phyloP scores from a whole-genome alignment of 768 basidiomycete species.

The Gyrodon lividus region DNA sequence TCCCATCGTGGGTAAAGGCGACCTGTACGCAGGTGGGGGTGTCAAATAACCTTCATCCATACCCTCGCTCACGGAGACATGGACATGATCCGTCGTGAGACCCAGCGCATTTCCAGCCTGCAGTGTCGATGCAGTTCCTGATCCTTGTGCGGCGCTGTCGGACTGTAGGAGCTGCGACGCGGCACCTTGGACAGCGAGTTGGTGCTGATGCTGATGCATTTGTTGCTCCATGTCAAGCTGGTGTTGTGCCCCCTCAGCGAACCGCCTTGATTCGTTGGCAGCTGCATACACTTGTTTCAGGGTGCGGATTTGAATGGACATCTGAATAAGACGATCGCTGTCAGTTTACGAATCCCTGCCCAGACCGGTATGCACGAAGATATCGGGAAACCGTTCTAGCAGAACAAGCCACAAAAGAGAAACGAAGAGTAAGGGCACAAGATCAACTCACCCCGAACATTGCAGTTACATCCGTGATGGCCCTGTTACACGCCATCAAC shows the following conservation, averaged over 20 bases:
- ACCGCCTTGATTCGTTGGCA: conserved; percentile 24
- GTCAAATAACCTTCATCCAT: not conserved
- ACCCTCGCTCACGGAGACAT: not conserved
- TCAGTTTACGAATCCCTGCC: no score
- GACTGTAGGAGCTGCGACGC: not conserved
- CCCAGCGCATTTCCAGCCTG: conserved; percentile 10
- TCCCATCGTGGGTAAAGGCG: not conserved
- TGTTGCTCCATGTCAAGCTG: conserved; percentile 17
- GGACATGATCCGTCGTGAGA: not conserved
- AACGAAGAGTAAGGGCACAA: not conserved
- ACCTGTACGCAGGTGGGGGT: conserved; percentile 10
- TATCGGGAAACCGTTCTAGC: not conserved
- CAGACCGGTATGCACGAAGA: not conserved
- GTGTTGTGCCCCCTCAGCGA: conserved; percentile 19
- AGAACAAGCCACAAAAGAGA: not conserved
- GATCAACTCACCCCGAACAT: conserved; percentile 22
- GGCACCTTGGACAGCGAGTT: conserved; percentile 2
- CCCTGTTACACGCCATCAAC: conserved; percentile 51
- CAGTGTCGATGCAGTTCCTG: not conserved
- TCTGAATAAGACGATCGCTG: conserved; percentile 19
- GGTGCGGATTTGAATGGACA: conserved; percentile 53
- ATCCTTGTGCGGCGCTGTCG: not conserved
- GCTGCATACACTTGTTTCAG: conserved; percentile 48
- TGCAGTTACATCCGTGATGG: conserved; percentile 46
- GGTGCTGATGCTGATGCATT: not conserved